Percentiles rank a stretch among this genome's conserved stretches.
Conservation (phyloP, 345 rosid species). For the Lepidium aucheri region DNA sequence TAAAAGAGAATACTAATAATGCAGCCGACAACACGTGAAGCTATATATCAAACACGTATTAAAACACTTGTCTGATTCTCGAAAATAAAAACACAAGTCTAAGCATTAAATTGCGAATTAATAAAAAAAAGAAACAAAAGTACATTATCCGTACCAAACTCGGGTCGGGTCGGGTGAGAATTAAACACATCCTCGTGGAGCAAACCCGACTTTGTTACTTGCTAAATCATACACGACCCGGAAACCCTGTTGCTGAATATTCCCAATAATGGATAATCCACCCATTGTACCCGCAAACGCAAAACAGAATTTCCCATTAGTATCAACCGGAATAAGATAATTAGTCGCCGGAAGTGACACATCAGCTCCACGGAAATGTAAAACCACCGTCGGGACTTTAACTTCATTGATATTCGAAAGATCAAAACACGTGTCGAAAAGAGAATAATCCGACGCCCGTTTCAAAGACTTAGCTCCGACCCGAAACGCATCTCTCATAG, state of each 20-base stretch:
- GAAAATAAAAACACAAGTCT: constrained; percentile 6
- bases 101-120: not conserved
- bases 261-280: constrained; percentile 81
- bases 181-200: constrained; percentile 79
- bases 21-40: constrained; percentile 34
- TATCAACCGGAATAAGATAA: constrained; percentile 78
- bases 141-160: constrained; percentile 20
- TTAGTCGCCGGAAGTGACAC: constrained; percentile 84
- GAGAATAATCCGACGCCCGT: constrained; percentile 46
- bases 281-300: constrained; percentile 92
- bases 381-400: constrained; percentile 69
- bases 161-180: not conserved
- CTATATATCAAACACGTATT: constrained; percentile 17
- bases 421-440: constrained; percentile 86
- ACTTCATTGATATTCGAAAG: constrained; percentile 53
- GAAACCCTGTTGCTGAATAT: constrained; percentile 95
- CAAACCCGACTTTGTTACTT: constrained; percentile 74
- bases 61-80: constrained; percentile 16
- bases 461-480: constrained; percentile 37
- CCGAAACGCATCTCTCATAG: constrained; percentile 60
- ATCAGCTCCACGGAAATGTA: constrained; percentile 64
- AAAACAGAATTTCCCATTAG: constrained; percentile 69
- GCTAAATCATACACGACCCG: constrained; percentile 75
- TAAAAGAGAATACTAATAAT: constrained; percentile 12
- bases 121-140: not conserved